Evolutionary conservation across 352 stramenopile species (phyloP), one percentile per base, ranked within the genome.

Genomic region (Pythium grandisporangium): DNA sequence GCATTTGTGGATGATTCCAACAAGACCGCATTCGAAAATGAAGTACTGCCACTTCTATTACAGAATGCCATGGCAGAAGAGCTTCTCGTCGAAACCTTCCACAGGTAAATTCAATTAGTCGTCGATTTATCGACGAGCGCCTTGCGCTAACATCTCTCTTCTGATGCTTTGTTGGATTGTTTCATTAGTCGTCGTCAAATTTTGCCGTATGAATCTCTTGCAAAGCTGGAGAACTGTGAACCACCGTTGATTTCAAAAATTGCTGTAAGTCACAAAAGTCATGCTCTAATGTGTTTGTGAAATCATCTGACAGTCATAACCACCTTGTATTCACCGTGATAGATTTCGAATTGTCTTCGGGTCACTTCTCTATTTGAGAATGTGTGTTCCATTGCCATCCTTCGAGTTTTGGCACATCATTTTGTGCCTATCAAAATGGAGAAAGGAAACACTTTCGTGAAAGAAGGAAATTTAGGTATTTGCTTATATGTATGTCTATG

Each of bases 341-440:
- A 93, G 79, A 80, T 90, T 6, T 67, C 76, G 3, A 93, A 85
- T 37, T 89, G 76, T 16, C 54, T 93, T 34, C 76, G 79, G 1
- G 72, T 80, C 5, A 90, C 76, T 1, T 84, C 76, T 5, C 42
- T 93, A 4, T 93, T 93, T 24, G 76, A 86, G 39, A 85, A 75
- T 13, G 76, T 90, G 14, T 86, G 73, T 26, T 75, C 79, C 11
- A 84, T 83, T 26, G 75, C 62, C n/a, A 84, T 93, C 38, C 30
- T 93, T 25, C 70, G 73, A 3, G 63, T 79, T 6, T 55, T 93
- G 24, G 86, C 77, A n/a, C 66, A 83, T 32, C 80, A 85, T 46
- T 91, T 91, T 34, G 60, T 77, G 2, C 77, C 76, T 12, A 66
- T 80, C 1, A 60, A 45, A 41, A 57, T 90, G 27, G 41, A 39